These are phyloP conservation scores for Neoascochyta sp. DNA, from an alignment of 2,329 filamentous ascomycete species.

Conservation along the genomic window DNA sequence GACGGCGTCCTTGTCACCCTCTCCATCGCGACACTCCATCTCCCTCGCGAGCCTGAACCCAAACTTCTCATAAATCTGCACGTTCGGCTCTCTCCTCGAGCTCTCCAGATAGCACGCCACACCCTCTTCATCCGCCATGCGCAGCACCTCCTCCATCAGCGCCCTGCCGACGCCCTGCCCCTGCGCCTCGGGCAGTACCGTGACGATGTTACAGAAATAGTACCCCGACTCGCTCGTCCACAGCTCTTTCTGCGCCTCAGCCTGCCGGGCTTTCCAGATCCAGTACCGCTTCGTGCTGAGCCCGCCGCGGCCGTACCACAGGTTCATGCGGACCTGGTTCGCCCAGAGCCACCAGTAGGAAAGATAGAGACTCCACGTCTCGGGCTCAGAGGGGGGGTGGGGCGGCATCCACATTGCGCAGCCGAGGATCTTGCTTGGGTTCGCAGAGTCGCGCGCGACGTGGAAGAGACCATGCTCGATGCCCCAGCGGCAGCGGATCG, in stretches of 20 bases:
- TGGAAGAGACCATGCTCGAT: constrained; percentile 67
- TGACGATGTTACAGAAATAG: constrained; percentile 74
- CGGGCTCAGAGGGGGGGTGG: constrained; percentile 44
- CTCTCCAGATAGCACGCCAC: constrained; percentile 68
- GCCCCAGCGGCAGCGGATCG: constrained; percentile 65
- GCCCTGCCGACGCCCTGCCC: constrained; percentile 63
- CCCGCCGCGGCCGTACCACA: constrained; percentile 65
- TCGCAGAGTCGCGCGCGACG: constrained; percentile 60
- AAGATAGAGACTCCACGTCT: constrained; percentile 60
- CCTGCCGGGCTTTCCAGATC: constrained; percentile 68
- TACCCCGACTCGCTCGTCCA: constrained; percentile 67
- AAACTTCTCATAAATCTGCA: constrained; percentile 65
- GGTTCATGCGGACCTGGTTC: constrained; percentile 63
- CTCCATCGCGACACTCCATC: constrained; percentile 64
- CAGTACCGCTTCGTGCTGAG: constrained; percentile 65
- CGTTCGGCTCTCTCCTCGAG: constrained; percentile 63
- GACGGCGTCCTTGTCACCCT: constrained; percentile 44
- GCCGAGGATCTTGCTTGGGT: constrained; percentile 56
- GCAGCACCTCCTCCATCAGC: constrained; percentile 61
- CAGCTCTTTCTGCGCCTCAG: constrained; percentile 56
- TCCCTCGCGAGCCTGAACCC: constrained; percentile 63
- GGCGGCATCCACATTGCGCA: constrained; percentile 71
- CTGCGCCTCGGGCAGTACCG: constrained; percentile 62
- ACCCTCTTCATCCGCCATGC: constrained; percentile 60
- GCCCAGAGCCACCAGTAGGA: constrained; percentile 65